A percentile compares a stretch with the other conserved stretches of the same genome.
phyloP scores from a whole-genome alignment of 2,329 filamentous ascomycete genomes.

The Leptoxyphium fumago region DNA sequence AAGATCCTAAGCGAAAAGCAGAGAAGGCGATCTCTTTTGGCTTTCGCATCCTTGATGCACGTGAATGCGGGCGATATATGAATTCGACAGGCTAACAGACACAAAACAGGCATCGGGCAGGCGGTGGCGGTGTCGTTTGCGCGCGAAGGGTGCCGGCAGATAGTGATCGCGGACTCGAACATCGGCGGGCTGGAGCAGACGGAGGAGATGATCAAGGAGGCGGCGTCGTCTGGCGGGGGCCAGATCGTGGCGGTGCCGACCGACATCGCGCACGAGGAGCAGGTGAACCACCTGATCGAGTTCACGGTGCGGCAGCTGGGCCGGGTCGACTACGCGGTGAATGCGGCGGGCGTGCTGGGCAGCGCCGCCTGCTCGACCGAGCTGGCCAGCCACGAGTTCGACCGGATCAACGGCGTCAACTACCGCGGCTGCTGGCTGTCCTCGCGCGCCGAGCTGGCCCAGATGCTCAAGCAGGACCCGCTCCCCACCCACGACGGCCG shows the following conservation, averaged over 20 bases:
- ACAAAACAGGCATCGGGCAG: conserved; percentile 26
- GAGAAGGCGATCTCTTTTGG: too few species aligned
- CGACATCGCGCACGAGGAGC: conserved; percentile 23
- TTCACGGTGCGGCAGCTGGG: conserved; percentile 22
- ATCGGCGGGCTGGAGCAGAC: conserved; percentile 21
- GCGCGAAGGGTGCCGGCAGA: conserved; percentile 28
- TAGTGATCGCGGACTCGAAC: conserved; percentile 29
- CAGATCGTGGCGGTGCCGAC: conserved; percentile 15
- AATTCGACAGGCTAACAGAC: neutral
- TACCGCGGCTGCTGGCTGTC: conserved; percentile 33
- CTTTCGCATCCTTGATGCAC: too few species aligned
- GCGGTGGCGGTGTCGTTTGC: conserved; percentile 31
- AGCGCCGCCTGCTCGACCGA: conserved; percentile 23
- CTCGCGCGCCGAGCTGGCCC: conserved; percentile 27
- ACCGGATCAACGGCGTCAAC: conserved; percentile 29
- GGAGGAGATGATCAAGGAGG: conserved; percentile 14
- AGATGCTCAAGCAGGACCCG: conserved; percentile 32
- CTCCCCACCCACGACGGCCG: conserved; percentile 30
- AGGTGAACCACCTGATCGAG: conserved; percentile 22
- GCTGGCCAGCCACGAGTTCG: conserved; percentile 25
- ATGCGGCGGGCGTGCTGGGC: conserved; percentile 31
- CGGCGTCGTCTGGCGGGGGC: conserved; percentile 8
- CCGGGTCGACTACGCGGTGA: conserved; percentile 33
- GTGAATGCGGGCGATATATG: neutral
- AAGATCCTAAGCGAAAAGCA: too few species aligned